Evolutionary conservation across 139 green algal species (phyloP), one percentile per base, ranked within the genome.

Genomic region (Tetradesmus lagerheimii): DNA sequence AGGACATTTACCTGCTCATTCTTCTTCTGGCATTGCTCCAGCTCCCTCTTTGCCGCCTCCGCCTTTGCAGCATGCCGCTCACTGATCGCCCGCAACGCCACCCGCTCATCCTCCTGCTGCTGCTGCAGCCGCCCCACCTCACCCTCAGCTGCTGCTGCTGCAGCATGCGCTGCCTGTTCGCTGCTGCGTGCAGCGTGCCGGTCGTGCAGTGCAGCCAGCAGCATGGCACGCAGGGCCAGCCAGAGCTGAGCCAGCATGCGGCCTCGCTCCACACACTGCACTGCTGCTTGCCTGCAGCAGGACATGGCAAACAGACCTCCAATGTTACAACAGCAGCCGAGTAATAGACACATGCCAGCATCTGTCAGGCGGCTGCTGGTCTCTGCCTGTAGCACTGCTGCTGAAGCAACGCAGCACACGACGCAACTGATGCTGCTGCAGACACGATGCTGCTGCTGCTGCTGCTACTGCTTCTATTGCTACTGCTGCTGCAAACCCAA

Each of bases 171-270:
- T 20, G 31, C 57, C 12, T 34, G 8, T 5, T 50, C 79, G 79
- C 39, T 57, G 38, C 1, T 6, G 38, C 15, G 74, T 37, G 87
- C 87, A 8, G 57, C 80, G 27, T 92, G 81, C 1, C 89, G 31
- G 83, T 93, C 92, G 18, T 87, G 27, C 41, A 94, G 66, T 34
- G 88, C 76, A 25, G 77, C 57, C n/a, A 77, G 79, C 50, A 94
- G 76, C 87, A 92, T 78, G 50, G 80, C 37, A 8, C 89, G 77
- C 35, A 91, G 34, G 6, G 83, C 47, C n/a, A 71, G 14, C 92
- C 92, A 94, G n/a, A 93, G 77, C 89, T 93, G 83, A 1, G 76
- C 64, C 89, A 94, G 57, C 5, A 94, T 71, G 38, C 90, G 79
- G 25, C 92, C 92, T 1, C 87, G 89, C 87, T 94, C 92, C 39